Percentiles rank a stretch among this genome's conserved stretches.
These are phyloP conservation scores for Inonotus hispidus DNA, from an alignment of 1,284 basidiomycete species.

Conservation along the genomic window DNA sequence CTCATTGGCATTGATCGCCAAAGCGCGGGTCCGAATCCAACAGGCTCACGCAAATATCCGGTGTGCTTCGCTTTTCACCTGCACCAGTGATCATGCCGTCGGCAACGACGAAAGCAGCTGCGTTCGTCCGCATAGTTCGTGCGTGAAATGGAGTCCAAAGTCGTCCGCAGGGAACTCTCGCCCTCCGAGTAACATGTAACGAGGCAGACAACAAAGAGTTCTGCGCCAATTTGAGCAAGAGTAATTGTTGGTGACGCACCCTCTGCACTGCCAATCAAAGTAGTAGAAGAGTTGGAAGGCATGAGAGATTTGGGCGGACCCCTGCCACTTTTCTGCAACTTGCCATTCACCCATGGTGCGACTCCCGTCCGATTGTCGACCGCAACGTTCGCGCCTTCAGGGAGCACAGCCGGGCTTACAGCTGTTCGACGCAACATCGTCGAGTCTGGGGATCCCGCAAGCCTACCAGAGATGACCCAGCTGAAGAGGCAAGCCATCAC, in stretches of 20 bases:
- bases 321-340: conserved; percentile 45
- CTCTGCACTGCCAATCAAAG: conserved; percentile 42
- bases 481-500: conserved; percentile 95
- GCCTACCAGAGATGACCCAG: conserved; percentile 85
- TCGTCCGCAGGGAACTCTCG: conserved; percentile 86
- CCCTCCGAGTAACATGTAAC: conserved; percentile 99
- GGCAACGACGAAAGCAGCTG: conserved; percentile 87
- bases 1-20: conserved; percentile 94
- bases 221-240: conserved; percentile 84
- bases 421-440: conserved; percentile 68
- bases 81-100: conserved; percentile 99
- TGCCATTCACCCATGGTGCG: conserved; percentile 82
- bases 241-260: conserved; percentile 62
- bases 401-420: conserved; percentile 92
- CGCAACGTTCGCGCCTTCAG: conserved; percentile 89
- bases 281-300: conserved; percentile 44
- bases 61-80: conserved; percentile 92
- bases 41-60: conserved; percentile 92
- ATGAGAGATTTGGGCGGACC: conserved; percentile 36
- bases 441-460: conserved; percentile 69
- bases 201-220: conserved; percentile 91
- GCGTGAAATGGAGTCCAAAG: conserved; percentile 86
- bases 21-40: conserved; percentile 94
- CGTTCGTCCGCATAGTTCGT: conserved; percentile 90
- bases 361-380: conserved; percentile 86